Evolutionary conservation across 192 early-diverging fungal species (phyloP), one percentile per base, ranked within the genome.

Genomic region (Entrophospora sp.): DNA sequence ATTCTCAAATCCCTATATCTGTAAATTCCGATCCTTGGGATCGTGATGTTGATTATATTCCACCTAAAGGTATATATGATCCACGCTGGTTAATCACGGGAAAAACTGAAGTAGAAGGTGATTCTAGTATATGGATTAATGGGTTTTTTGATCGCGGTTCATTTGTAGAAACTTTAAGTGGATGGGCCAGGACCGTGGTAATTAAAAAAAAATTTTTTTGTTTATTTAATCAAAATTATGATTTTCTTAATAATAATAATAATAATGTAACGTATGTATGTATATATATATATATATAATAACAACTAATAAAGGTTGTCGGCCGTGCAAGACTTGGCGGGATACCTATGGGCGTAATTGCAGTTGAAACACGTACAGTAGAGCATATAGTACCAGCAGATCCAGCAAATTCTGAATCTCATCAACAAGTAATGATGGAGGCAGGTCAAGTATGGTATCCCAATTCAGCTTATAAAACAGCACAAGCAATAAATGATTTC

Each of bases 71-170:
- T 4, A 81, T 87, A 6, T 95, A 94, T 60, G 92, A 99, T 75
- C 96, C 96, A 31, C 85, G 96, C 12, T 73, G 81, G 70, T 87
- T 99, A 78, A 74, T 99, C 14, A 88, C 86, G 5, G 96, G 96
- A 14, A 82, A 82, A 74, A 69, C 75, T 32, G 82, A 81, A 36
- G 71, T 70, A 25, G 88, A 82, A 58, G 80, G 87, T 5, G 77
- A 83, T 8, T 75, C 73, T 22, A 75, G 59, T 30, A 24, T 62
- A 12, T 96, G 90, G 86, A 71, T 89, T 56, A 76, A 80, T 40
- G 96, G 96, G 55, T 96, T 99, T 88, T 99, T 99, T 73, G 96
- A 99, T 80, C 88, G 85, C 64, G 91, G 84, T n/a, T 94, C 94
- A 34, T 97, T 93, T 77, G 88, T 89, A 32, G 96, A 99, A 75